Base-by-base conservation (phyloP, 2,329 filamentous ascomycete species). In the Gnomoniopsis smithogilvyi region DNA sequence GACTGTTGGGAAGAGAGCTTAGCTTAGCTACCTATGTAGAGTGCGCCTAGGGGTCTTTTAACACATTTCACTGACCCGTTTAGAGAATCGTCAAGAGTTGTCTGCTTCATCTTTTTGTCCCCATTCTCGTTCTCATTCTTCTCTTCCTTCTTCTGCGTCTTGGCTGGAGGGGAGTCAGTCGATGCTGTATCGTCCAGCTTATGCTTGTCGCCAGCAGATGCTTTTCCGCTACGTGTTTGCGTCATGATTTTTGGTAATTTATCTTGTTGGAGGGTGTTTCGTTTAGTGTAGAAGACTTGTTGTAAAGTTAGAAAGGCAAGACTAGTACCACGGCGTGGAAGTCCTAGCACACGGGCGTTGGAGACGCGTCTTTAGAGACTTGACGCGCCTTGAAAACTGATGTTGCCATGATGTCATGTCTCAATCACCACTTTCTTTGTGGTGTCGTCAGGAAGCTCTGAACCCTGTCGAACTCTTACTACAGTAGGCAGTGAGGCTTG, bases 101-200 rank as follows among this genome's bases (percentile, higher is more conserved):
- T 57, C 51, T 61, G 61, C 46, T 50, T 38, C 22, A 56, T 17
- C 15, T n/a, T 33, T 6, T 21, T 49, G 19, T 21, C 22, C 8
- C 34, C 50, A n/a, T 19, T 19, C 43, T 19, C n/a, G 43, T 11
- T 19, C 43, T 19, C n/a, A n/a, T 11, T 19, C 17, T 19, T 61
- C 22, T 51, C 54, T 11, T 61, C 58, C 21, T 46, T 49, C 51
- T 58, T 61, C n/a, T 33, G 43, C 6, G 59, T 49, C 38, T 63
- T 63, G 24, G 19, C 30, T 15, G 59, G 47, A 15, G 55, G 61
- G 11, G 45, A 33, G 1, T 36, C 1, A 15, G 11, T 33, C 3
- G 54, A 15, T 22, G 48, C 54, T 17, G n/a, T 15, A 2, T 53
- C 46, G 12, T 55, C 61, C 22, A 56, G 43, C 49, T 59, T 54